A percentile compares a stretch with the other conserved stretches of the same genome.
phyloP scores from a whole-genome alignment of 1,139 yeast genomes.

The Magnusiomyces magnusii region DNA sequence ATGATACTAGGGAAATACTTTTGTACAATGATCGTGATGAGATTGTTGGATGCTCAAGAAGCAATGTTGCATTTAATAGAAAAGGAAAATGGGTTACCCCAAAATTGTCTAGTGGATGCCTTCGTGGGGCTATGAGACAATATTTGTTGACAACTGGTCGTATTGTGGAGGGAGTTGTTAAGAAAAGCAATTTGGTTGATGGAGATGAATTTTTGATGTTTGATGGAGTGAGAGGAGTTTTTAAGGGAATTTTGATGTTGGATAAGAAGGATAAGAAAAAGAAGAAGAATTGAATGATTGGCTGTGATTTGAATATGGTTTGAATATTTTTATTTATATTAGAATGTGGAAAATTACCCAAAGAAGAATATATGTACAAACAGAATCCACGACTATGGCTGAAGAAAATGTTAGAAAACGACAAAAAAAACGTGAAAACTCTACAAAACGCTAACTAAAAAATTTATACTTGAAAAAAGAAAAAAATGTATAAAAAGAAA shows the following conservation, averaged over 20 bases:
- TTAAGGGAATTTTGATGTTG: conserved; percentile 41
- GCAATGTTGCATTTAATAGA: conserved; percentile 63
- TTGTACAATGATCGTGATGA: conserved; percentile 53
- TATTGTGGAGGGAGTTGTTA: conserved; percentile 49
- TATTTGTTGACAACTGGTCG: conserved; percentile 48
- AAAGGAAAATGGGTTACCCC: conserved; percentile 74
- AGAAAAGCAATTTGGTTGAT: conserved; percentile 38
- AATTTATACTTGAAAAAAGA: too few species aligned
- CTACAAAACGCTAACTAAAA: too few species aligned
- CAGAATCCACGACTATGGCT: too few species aligned
- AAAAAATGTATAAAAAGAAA: too few species aligned
- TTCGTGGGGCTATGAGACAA: conserved; percentile 77
- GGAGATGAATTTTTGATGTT: conserved; percentile 68
- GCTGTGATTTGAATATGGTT: too few species aligned
- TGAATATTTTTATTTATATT: too few species aligned
- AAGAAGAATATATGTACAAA: too few species aligned
- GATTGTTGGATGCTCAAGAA: conserved; percentile 77
- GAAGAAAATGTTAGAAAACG: too few species aligned
- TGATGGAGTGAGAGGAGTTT: conserved; percentile 80
- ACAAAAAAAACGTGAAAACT: too few species aligned
- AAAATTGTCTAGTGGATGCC: conserved; percentile 61
- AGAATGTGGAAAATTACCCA: too few species aligned
- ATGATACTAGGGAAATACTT: too few species aligned
- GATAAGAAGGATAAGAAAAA: background rate
- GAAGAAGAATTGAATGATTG: too few species aligned